Percentiles rank a stretch among this genome's conserved stretches.
phyloP scores from a whole-genome alignment of 2,329 filamentous ascomycete genomes.

The Domatiomyces catenatus region DNA sequence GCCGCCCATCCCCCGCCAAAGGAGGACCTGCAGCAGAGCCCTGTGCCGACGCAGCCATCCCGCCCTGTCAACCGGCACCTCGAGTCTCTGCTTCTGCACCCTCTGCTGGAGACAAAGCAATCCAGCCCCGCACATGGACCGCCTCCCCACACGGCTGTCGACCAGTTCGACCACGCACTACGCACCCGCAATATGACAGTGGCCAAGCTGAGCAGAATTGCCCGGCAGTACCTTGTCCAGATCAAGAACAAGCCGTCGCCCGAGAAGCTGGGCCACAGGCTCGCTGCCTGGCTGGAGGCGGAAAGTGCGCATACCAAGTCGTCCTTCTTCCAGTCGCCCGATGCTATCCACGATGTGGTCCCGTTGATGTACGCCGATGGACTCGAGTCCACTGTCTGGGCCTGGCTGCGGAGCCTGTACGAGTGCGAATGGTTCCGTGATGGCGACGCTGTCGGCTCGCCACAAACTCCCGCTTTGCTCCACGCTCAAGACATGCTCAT shows the following conservation, averaged over 20 bases:
- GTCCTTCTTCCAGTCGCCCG: constrained; percentile 7
- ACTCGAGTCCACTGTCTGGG: constrained; percentile 15
- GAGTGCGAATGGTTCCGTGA: constrained; percentile 3
- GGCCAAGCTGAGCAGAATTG: constrained; percentile 6
- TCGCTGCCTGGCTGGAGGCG: constrained; percentile 12
- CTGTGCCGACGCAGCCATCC: constrained; percentile 9
- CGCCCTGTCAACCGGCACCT: constrained; percentile 10
- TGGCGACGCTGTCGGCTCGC: background rate
- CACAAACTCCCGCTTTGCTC: constrained; percentile 4
- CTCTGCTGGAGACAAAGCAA: constrained; percentile 7
- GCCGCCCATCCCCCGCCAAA: constrained; percentile 34
- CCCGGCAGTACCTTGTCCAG: constrained; percentile 6
- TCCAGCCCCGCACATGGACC: background rate
- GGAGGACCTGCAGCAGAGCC: constrained; percentile 9
- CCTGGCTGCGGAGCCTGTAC: constrained; percentile 13
- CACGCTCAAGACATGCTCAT: constrained; percentile 13
- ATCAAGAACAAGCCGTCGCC: constrained; percentile 5
- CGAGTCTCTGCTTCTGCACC: constrained; percentile 13
- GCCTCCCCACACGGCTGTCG: background rate
- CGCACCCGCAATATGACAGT: constrained; percentile 5
- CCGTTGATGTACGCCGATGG: constrained; percentile 10
- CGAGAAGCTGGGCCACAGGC: constrained; percentile 7
- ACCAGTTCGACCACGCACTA: constrained; percentile 10
- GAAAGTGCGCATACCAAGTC: constrained; percentile 7
- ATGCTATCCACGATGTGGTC: constrained; percentile 4